phyloP scores from a whole-genome alignment of 257 asterid genomes.

The Lantana camara region DNA sequence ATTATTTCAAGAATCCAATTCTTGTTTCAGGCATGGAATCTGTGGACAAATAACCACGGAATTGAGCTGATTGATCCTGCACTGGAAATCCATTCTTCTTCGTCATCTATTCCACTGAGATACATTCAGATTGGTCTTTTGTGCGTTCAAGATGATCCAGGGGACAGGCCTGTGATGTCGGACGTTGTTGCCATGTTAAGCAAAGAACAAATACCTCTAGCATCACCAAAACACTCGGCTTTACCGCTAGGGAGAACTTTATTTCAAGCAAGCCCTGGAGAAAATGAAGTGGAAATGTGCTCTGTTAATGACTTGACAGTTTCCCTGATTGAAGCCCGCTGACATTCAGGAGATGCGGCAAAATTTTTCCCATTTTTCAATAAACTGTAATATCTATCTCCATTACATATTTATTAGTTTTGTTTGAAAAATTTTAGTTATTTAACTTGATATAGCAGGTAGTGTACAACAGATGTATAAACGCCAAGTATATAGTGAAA shows the following conservation, averaged over 20 bases:
- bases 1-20: too few relatives aligned
- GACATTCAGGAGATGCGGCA: neutral
- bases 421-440: too few relatives aligned
- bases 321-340: slow-evolving; percentile 19
- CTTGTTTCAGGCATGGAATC: slow-evolving; percentile 32
- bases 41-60: slow-evolving; percentile 21
- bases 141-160: slow-evolving; percentile 31
- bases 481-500: too few relatives aligned
- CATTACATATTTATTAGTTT: too few relatives aligned
- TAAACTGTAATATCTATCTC: too few relatives aligned
- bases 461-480: too few relatives aligned
- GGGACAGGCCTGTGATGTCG: slow-evolving; percentile 29
- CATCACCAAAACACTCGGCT: slow-evolving; percentile 27
- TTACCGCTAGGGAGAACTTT: slow-evolving; percentile 12
- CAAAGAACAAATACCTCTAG: slow-evolving; percentile 19
- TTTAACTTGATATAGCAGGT: too few relatives aligned
- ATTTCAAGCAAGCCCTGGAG: neutral
- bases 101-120: slow-evolving; percentile 25
- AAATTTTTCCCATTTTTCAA: too few relatives aligned
- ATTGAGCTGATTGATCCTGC: slow-evolving; percentile 26
- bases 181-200: slow-evolving; percentile 34
- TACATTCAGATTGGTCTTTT: slow-evolving; percentile 32
- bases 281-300: slow-evolving; percentile 10
- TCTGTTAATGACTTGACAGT: slow-evolving; percentile 15
- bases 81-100: slow-evolving; percentile 15